Evolutionary conservation across 495 filamentous ascomycete genomes (phyloP).

Genomic region (Hyphodiscus hymeniophilus): DNA sequence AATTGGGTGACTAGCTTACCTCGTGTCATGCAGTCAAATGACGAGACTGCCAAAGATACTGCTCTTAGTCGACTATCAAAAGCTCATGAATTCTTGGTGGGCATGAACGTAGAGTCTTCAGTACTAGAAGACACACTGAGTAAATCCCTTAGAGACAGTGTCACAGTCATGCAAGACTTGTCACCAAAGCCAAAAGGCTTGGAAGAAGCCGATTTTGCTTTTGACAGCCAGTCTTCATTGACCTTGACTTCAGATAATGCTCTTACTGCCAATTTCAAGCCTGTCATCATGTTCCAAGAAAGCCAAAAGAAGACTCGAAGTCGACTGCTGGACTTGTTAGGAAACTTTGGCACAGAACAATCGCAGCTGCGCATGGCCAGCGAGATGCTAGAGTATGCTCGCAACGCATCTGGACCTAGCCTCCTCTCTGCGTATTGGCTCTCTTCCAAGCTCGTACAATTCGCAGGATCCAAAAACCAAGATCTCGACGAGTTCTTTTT

Average conservation of each 20-base stretch:
- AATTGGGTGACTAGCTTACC: conserved; percentile 76
- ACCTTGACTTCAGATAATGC: conserved; percentile 21
- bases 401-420: conserved; percentile 43
- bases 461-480: conserved; percentile 37
- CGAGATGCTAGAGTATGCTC: conserved; percentile 50
- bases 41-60: conserved; percentile 66
- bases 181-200: conserved; percentile 18
- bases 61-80: conserved; percentile 66
- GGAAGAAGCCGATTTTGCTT: conserved; percentile 16
- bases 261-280: conserved; percentile 39
- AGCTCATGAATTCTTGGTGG: conserved; percentile 59
- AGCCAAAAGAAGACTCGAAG: conserved; percentile 56
- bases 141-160: conserved; percentile 52
- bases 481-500: conserved; percentile 61
- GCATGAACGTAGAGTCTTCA: conserved; percentile 57
- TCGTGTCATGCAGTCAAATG: conserved; percentile 73
- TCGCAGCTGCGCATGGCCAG: conserved; percentile 42
- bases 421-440: conserved; percentile 77
- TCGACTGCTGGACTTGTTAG: conserved; percentile 38
- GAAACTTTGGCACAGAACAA: conserved; percentile 32
- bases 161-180: conserved; percentile 35
- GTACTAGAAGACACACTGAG: conserved; percentile 62
- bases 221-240: conserved; percentile 17
- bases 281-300: conserved; percentile 54
- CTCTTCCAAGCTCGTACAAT: conserved; percentile 58